A percentile compares a stretch with the other conserved stretches of the same genome.
Conservation (phyloP, 1,284 basidiomycete genomes). For the Cutaneotrichosporon sp. region DNA sequence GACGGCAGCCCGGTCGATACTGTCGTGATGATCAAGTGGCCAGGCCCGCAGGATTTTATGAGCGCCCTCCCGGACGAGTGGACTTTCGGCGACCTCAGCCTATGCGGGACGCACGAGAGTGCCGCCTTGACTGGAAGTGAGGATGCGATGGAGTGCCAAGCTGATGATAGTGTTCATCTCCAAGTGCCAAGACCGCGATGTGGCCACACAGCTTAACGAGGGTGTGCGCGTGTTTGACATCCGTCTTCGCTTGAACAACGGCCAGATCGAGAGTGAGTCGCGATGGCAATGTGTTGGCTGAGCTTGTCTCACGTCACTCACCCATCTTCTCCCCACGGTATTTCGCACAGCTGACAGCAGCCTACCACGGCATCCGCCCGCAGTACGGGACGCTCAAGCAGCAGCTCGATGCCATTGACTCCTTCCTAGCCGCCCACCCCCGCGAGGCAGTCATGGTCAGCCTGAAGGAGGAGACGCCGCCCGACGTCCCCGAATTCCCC, state of each 20-base stretch:
- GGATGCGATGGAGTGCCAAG: constrained; percentile 1
- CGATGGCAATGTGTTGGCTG: too few relatives aligned
- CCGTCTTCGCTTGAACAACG: constrained; percentile 64
- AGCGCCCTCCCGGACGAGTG: constrained; percentile 57
- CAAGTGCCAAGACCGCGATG: constrained; percentile 44
- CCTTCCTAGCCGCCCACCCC: constrained; percentile 60
- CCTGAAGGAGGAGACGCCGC: constrained; percentile 70
- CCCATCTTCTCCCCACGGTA: background rate
- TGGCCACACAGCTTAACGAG: constrained; percentile 41
- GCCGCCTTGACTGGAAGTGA: constrained; percentile 36
- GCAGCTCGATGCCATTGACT: constrained; percentile 55
- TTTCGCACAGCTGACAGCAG: constrained; percentile 24
- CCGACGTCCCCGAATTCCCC: constrained; percentile 54
- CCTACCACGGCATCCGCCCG: constrained; percentile 74
- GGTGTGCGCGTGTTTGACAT: constrained; percentile 75
- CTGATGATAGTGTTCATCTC: constrained; percentile 34
- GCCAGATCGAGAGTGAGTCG: constrained; percentile 45
- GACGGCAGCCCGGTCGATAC: constrained; percentile 7
- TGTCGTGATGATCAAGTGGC: constrained; percentile 19
- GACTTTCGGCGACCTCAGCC: constrained; percentile 62
- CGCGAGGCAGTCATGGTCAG: constrained; percentile 74
- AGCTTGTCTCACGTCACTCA: too few relatives aligned
- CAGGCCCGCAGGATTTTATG: constrained; percentile 28
- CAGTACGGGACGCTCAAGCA: constrained; percentile 60
- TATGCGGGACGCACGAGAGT: constrained; percentile 60